phyloP scores from a whole-genome alignment of 441 rosid genomes.

The Pelargonium fulgidum region DNA sequence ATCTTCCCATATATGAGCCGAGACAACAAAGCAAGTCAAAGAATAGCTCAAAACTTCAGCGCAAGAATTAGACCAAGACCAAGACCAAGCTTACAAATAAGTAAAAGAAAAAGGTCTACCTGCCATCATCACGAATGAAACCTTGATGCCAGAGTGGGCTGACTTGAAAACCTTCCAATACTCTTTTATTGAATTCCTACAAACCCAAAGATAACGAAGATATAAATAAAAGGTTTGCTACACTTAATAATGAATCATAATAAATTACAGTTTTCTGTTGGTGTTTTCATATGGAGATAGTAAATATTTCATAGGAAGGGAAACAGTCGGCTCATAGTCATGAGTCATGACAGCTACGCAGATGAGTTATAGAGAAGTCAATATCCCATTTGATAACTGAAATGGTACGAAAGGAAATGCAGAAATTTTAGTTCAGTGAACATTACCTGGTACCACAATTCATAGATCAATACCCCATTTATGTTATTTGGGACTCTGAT shows the following conservation, averaged over 20 bases:
- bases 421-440: too few relatives aligned
- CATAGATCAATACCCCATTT: too few relatives aligned
- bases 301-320: not conserved
- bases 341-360: not conserved
- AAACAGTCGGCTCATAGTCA: not conserved
- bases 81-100: conserved; percentile 7
- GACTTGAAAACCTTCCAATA: conserved; percentile 86
- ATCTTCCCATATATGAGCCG: conserved; percentile 5
- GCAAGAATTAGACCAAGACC: not conserved
- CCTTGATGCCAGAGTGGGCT: conserved; percentile 97
- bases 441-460: too few relatives aligned
- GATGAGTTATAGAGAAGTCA: not conserved
- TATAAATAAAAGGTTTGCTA: too few relatives aligned
- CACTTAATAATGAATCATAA: not conserved
- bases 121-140: conserved; percentile 79
- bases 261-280: not conserved
- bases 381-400: not conserved
- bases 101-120: conserved; percentile 35
- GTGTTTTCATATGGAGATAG: not conserved
- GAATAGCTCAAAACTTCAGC: not conserved
- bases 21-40: not conserved
- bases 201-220: not conserved
- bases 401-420: too few relatives aligned
- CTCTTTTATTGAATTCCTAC: conserved; percentile 69
- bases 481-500: too few relatives aligned